Evolutionary conservation across 768 basidiomycete species (phyloP).

Genomic region (Termitomyces bulborhizus): DNA sequence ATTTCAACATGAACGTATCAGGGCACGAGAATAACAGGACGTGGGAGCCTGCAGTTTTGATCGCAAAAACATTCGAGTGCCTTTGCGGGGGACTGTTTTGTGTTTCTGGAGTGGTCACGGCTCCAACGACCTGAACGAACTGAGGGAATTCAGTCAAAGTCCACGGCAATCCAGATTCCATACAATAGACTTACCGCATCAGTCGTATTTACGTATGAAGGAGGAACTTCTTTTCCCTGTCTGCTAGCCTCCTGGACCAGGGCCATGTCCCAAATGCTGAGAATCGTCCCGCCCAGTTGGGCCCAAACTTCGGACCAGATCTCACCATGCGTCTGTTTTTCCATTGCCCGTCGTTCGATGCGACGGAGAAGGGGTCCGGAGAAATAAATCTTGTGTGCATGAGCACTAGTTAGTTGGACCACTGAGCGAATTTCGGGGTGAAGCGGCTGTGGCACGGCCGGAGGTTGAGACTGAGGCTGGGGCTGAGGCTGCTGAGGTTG

Average conservation of each 20-base stretch:
- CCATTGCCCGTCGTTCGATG: constrained; percentile 75
- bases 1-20: constrained; percentile 56
- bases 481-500: constrained; percentile 10
- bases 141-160: constrained; percentile 18
- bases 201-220: constrained; percentile 80
- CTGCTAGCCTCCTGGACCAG: constrained; percentile 80
- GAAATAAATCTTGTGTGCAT: constrained; percentile 83
- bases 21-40: constrained; percentile 86
- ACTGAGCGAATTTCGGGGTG: constrained; percentile 83
- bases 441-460: constrained; percentile 35
- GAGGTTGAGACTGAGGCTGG: constrained; percentile 14
- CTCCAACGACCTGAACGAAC: constrained; percentile 78
- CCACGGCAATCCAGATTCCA: background rate
- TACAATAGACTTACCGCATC: constrained; percentile 61
- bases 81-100: constrained; percentile 44
- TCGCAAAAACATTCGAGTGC: constrained; percentile 75
- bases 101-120: constrained; percentile 59
- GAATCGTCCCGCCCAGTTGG: constrained; percentile 82
- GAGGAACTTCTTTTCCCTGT: constrained; percentile 77
- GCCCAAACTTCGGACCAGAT: constrained; percentile 87
- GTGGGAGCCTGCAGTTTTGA: constrained; percentile 94
- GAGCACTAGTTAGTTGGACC: constrained; percentile 66
- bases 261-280: constrained; percentile 91
- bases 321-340: constrained; percentile 59
- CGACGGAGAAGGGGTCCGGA: constrained; percentile 77